These are phyloP conservation scores for Vachellia collinsii DNA, from an alignment of 306 rosid species.

Conservation along the genomic window DNA sequence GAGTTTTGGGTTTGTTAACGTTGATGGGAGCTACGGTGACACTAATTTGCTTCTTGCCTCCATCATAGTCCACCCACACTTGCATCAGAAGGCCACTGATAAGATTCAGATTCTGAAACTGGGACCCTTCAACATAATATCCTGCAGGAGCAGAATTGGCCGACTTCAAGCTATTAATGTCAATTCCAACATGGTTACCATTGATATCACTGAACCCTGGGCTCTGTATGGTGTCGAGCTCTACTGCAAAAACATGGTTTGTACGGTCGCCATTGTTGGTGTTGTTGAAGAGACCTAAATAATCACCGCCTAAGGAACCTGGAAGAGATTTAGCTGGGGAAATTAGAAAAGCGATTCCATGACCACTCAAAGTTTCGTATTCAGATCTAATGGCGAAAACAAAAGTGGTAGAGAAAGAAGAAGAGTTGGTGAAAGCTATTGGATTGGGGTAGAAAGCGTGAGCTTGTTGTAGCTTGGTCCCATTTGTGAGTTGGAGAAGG, in stretches of 20 bases:
- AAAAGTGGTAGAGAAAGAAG: constrained; percentile 63
- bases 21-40: constrained; percentile 61
- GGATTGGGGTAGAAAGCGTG: constrained; percentile 53
- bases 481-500: background rate
- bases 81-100: constrained; percentile 54
- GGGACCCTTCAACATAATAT: constrained; percentile 18
- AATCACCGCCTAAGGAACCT: constrained; percentile 41
- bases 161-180: constrained; percentile 52
- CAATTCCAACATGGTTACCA: constrained; percentile 73
- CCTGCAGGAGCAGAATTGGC: constrained; percentile 39
- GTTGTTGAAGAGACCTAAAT: constrained; percentile 58
- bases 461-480: background rate
- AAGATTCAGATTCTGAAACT: constrained; percentile 44
- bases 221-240: constrained; percentile 59
- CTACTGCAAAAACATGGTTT: constrained; percentile 58
- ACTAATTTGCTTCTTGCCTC: constrained; percentile 38
- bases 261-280: constrained; percentile 44
- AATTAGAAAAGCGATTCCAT: constrained; percentile 61
- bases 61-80: constrained; percentile 74
- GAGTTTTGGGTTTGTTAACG: constrained; percentile 46
- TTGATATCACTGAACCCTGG: constrained; percentile 52
- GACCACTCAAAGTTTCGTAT: constrained; percentile 42
- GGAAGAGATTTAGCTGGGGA: constrained; percentile 57
- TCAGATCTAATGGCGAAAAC: constrained; percentile 59
- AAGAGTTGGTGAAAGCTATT: constrained; percentile 50